Evolutionary conservation across 2,329 filamentous ascomycete species (phyloP), one percentile per base, ranked within the genome.

Genomic region (Paecilomyces dactylethromorphus): DNA sequence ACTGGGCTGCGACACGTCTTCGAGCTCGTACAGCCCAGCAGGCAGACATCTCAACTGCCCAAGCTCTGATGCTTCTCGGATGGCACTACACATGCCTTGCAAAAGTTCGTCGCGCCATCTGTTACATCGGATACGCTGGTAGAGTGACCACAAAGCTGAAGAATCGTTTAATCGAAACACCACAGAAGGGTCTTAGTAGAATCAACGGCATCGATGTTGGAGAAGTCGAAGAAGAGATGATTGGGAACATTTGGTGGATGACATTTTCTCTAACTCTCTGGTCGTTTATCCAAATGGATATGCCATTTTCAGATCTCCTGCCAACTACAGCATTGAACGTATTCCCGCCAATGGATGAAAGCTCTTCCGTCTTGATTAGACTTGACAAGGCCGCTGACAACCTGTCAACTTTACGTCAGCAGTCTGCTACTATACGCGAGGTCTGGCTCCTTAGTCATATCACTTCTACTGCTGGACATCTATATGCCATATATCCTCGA

Each of bases 151-250:
- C 66, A 1, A 68, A 71, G 31, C 68, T 76, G 56, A 70, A 71
- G 60, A 68, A 73, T 31, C 66, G 50, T 49, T 67, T 74, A 33
- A 51, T 57, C 52, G 58, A 60, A 32, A n/a, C 29, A 33, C 58
- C 55, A 15, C 50, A 45, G 29, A 61, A 65, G 1, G 65, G 62
- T n/a, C 70, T 52, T 13, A 75, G 72, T 39, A 70, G 73, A 32
- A 76, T 78, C 62, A 78, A 78, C 24, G 76, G 75, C 10, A 69
- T 78, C 52, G 74, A 76, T 45, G 70, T 78, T 2, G 71, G 69
- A 53, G 70, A 73, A 52, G 72, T 78, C 7, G 76, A 78, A 59
- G 73, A 71, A 58, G 76, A 78, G 59, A 57, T 78, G 15, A 65
- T 73, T 3, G 67, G 71, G 24, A 75, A 75, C 61, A 63, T 78